A percentile compares a stretch with the other conserved stretches of the same genome.
phyloP scores from a whole-genome alignment of 257 asterid species.

The Verbascum thapsus region DNA sequence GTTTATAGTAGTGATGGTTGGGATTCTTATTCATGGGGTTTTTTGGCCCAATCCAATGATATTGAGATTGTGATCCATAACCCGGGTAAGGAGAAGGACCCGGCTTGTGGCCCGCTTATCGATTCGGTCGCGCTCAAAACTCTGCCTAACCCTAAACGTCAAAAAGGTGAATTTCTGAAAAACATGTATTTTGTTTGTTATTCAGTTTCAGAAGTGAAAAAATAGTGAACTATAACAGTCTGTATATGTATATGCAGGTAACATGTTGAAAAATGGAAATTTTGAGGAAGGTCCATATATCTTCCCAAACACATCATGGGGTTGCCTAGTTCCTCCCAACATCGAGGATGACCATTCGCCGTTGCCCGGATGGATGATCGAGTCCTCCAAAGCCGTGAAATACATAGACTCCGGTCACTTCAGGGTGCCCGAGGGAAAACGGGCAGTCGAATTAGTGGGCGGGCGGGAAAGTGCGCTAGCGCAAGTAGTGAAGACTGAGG shows the following conservation, averaged over 20 bases:
- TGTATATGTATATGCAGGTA: too few species aligned
- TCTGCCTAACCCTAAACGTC: conserved; percentile 45
- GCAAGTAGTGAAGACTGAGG: too few species aligned
- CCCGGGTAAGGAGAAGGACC: conserved; percentile 46
- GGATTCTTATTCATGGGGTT: conserved; percentile 53
- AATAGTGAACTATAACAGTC: too few species aligned
- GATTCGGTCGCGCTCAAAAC: conserved; percentile 75
- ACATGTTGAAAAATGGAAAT: conserved; percentile 78
- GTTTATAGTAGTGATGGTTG: conserved; percentile 58
- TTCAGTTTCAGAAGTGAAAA: too few species aligned
- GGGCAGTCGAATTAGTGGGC: conserved; percentile 70
- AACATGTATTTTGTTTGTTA: too few species aligned
- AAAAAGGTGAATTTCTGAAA: conserved; percentile 45
- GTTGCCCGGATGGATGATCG: conserved; percentile 78
- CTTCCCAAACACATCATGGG: conserved; percentile 60
- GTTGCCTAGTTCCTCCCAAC: conserved; percentile 76
- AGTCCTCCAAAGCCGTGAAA: conserved; percentile 82
- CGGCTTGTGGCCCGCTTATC: conserved; percentile 68
- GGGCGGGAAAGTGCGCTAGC: conserved; percentile 76
- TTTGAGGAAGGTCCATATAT: conserved; percentile 89
- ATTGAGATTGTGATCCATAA: conserved; percentile 45
- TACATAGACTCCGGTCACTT: conserved; percentile 74
- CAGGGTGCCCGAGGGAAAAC: conserved; percentile 60
- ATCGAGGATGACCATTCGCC: conserved; percentile 84
- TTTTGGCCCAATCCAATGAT: conserved; percentile 35